A percentile compares a stretch with the other conserved stretches of the same genome.
Evolutionary conservation across 805 yeast species (phyloP).

Genomic region (Isabelozyma gotoi): DNA sequence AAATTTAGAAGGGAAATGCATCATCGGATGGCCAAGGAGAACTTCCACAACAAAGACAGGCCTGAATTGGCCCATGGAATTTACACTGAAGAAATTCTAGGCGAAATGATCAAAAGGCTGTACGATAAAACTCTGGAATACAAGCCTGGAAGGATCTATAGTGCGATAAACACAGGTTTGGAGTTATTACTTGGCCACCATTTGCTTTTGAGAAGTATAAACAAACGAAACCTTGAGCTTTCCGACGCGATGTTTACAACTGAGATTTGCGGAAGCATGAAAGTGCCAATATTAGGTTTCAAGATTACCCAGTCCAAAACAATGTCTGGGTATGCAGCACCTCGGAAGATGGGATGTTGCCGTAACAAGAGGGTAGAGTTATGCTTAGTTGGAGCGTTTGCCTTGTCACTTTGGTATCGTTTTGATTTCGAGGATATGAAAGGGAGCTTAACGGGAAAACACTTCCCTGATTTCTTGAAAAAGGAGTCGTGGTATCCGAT

Average conservation of each 20-base stretch:
- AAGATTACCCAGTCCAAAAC: neutral
- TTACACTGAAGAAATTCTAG: neutral
- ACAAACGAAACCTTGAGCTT: constrained; percentile 1
- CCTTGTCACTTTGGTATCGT: constrained; percentile 4
- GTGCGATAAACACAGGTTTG: constrained; percentile 1
- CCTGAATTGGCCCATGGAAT: neutral
- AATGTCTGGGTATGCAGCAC: neutral
- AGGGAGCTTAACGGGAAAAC: neutral
- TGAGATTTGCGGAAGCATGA: neutral
- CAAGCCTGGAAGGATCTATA: neutral
- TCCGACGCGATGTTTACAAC: neutral
- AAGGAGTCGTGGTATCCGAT: neutral
- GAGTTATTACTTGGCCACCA: constrained; percentile 3
- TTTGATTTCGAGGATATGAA: constrained; percentile 1
- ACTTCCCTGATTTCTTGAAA: neutral
- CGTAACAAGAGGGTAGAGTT: neutral
- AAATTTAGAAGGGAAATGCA: too few species aligned
- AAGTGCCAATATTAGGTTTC: neutral
- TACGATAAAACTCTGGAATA: neutral
- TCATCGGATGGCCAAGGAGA: neutral
- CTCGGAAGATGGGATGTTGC: neutral
- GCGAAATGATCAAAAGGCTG: neutral
- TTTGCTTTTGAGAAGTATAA: constrained; percentile 3
- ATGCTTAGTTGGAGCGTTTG: constrained; percentile 3
- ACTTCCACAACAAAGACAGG: neutral